Base-by-base conservation (phyloP, 176 grass and related monocot species). In the Puya raimondii region DNA sequence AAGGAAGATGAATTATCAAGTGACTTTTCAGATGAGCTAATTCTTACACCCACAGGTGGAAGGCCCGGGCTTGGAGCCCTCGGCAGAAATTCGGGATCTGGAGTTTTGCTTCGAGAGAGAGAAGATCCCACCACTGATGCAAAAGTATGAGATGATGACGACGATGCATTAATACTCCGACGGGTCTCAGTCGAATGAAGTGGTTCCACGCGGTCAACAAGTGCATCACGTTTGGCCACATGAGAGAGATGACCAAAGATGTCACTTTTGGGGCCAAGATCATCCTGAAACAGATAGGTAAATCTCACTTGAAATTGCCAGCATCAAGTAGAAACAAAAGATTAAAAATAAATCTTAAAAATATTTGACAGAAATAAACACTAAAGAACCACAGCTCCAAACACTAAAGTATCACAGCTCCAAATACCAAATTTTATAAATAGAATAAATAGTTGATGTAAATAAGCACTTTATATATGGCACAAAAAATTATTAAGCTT, bases 51-150 rank as follows among this genome's bases (percentile, higher is more conserved):
- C 70, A 96, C 80, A 76, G 83, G 88, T 77, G 80, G 83, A 64
- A 89, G 83, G 67, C 75, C 79, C 72, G 92, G 88, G 70, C 88
- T 96, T 77, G 88, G 80, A 79, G 80, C 66, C 70, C 88, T 88
- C 65, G 91, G 74, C 50, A 80, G 77, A 69, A 85, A 83, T 72
- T 91, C 88, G 66, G 88, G 85, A 75, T 91, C 85, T 74, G 85
- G 83, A 47, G 88, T 83, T 64, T 65, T 73, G 75, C 82, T 89
- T 85, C 88, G 91, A 27, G 74, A 84, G 77, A 84, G 72, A 72
- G 92, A 80, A 22, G 85, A 75, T 73, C 82, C 83, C 61, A 80
- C 72, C 50, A 88, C 84, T 59, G 85, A 82, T 49, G 78, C 83
- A 80, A 82, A 96, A 23, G 78, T 91, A 72, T 91, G 88, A 79